Percentiles rank a stretch among this genome's conserved stretches.
phyloP scores from a whole-genome alignment of 2,329 filamentous ascomycete species.

The Ophiostoma fasciatum region DNA sequence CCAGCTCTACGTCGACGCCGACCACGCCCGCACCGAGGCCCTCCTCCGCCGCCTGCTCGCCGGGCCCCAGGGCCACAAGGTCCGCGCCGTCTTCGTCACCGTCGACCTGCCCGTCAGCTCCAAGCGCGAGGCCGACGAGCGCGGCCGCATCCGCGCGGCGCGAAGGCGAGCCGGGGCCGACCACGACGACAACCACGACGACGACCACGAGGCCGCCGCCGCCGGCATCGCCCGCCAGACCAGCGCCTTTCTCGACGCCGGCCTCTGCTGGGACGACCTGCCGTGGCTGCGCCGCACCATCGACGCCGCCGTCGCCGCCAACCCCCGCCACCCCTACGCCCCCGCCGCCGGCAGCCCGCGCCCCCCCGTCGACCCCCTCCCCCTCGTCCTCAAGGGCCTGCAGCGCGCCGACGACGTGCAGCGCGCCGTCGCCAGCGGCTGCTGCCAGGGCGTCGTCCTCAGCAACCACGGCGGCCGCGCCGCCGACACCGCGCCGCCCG shows the following conservation, averaged over 20 bases:
- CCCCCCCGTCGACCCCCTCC: slow-evolving; percentile 17
- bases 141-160: slow-evolving; percentile 12
- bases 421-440: slow-evolving; percentile 30
- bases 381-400: slow-evolving; percentile 42
- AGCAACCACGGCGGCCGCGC: slow-evolving; percentile 45
- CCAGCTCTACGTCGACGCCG: slow-evolving; percentile 12
- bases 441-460: slow-evolving; percentile 39
- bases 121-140: slow-evolving; percentile 42
- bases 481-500: slow-evolving; percentile 30
- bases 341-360: no score
- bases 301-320: slow-evolving; percentile 1
- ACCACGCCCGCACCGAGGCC: slow-evolving; percentile 3
- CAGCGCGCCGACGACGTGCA: slow-evolving; percentile 40
- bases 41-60: slow-evolving; percentile 7
- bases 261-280: slow-evolving; percentile 37
- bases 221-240: slow-evolving; percentile 37
- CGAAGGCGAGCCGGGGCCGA: slow-evolving; percentile 3
- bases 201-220: slow-evolving; percentile 11
- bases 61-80: slow-evolving; percentile 19
- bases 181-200: no score
- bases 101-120: slow-evolving; percentile 41
- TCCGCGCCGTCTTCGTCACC: slow-evolving; percentile 30
- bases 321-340: no score
- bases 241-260: slow-evolving; percentile 32
- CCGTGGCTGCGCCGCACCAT: slow-evolving; percentile 32